These are phyloP conservation scores for Senna siamea DNA, from an alignment of 306 rosid genomes.

Conservation along the genomic window DNA sequence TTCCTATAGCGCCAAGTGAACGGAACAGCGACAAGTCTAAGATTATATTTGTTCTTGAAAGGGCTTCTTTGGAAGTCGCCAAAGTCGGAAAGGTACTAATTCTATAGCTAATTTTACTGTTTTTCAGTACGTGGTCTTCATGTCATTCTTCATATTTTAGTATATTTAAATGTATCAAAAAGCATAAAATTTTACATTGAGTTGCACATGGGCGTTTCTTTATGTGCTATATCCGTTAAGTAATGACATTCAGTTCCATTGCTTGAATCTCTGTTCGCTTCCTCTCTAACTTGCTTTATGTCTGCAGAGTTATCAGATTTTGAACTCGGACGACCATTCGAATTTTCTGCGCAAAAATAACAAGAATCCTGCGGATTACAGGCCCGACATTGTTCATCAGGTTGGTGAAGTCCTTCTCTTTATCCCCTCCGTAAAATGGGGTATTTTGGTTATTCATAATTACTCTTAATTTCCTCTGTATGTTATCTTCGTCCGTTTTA, in stretches of 20 bases:
- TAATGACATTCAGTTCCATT: background rate
- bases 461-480: background rate
- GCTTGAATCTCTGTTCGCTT: background rate
- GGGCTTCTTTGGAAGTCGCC: slow-evolving; percentile 81
- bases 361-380: slow-evolving; percentile 75
- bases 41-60: slow-evolving; percentile 77
- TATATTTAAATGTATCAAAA: background rate
- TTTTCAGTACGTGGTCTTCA: background rate
- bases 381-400: slow-evolving; percentile 92
- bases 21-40: slow-evolving; percentile 44
- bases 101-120: background rate
- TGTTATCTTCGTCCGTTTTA: background rate
- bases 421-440: background rate
- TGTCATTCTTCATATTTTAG: background rate
- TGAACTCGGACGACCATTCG: slow-evolving; percentile 85
- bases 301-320: slow-evolving; percentile 69
- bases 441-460: background rate
- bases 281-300: background rate
- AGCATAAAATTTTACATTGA: background rate
- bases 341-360: slow-evolving; percentile 64
- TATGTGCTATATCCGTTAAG: background rate
- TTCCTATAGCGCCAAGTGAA: slow-evolving; percentile 49
- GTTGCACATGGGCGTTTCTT: background rate
- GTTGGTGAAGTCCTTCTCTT: slow-evolving; percentile 34
- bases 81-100: slow-evolving; percentile 83